Conservation (phyloP, 2,329 filamentous ascomycete species). For the Cordyceps cicadae region DNA sequence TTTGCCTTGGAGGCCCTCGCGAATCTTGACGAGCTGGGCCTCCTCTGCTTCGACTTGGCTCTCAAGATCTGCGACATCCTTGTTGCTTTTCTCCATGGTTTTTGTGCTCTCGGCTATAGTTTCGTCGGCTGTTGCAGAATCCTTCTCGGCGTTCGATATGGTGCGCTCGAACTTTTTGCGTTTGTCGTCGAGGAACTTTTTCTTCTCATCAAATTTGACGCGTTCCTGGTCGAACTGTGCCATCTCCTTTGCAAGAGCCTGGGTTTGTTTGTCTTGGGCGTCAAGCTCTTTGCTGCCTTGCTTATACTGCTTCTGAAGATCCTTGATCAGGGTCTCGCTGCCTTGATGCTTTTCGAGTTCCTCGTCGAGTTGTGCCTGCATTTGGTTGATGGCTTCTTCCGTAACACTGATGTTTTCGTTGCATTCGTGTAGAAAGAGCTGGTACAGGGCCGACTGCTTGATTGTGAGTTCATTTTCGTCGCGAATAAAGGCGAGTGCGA, state of each 20-base stretch:
- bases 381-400: slow-evolving; percentile 80
- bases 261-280: slow-evolving; percentile 69
- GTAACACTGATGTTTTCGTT: slow-evolving; percentile 82
- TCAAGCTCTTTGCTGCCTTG: slow-evolving; percentile 78
- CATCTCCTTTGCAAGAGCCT: slow-evolving; percentile 75
- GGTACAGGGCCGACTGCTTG: slow-evolving; percentile 88
- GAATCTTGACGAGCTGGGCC: slow-evolving; percentile 70
- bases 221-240: slow-evolving; percentile 91
- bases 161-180: slow-evolving; percentile 92
- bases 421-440: slow-evolving; percentile 83
- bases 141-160: slow-evolving; percentile 66
- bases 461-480: slow-evolving; percentile 88
- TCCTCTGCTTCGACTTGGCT: slow-evolving; percentile 70
- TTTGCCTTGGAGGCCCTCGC: slow-evolving; percentile 86
- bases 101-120: slow-evolving; percentile 68
- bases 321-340: slow-evolving; percentile 81
- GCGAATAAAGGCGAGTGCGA: slow-evolving; percentile 76
- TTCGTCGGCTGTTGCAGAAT: slow-evolving; percentile 64
- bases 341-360: slow-evolving; percentile 91
- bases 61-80: slow-evolving; percentile 71
- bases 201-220: slow-evolving; percentile 97
- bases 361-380: slow-evolving; percentile 75
- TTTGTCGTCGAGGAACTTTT: slow-evolving; percentile 85
- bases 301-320: slow-evolving; percentile 76
- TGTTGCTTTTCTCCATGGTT: slow-evolving; percentile 67